phyloP scores from a whole-genome alignment of 805 yeast species.

The Komagataella kurtzmanii region DNA sequence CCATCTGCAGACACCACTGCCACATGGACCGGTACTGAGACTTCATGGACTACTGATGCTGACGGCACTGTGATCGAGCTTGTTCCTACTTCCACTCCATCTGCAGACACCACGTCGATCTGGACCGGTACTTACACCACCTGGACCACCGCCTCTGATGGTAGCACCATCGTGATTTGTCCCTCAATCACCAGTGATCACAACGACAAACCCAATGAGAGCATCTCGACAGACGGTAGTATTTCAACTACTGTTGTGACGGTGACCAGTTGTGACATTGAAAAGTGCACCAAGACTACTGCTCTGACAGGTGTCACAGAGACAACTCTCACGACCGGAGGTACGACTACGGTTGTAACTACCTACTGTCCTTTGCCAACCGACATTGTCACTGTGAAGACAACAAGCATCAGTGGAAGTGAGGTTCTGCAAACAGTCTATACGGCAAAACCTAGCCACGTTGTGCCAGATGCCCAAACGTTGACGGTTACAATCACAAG shows the following conservation, averaged over 20 bases:
- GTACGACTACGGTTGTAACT: background rate
- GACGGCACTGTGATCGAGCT: no score
- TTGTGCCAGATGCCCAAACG: background rate
- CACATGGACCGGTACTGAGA: no score
- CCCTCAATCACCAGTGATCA: background rate
- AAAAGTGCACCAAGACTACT: background rate
- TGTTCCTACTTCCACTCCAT: no score
- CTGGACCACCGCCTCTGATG: background rate
- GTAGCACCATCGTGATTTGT: background rate
- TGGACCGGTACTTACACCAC: background rate
- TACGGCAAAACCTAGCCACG: background rate
- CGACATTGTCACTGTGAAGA: background rate
- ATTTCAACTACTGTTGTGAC: background rate
- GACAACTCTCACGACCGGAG: background rate
- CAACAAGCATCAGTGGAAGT: background rate
- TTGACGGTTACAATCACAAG: background rate
- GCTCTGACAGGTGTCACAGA: background rate
- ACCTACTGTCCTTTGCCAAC: background rate
- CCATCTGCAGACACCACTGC: no score
- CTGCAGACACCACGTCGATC: no score
- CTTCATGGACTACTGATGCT: no score
- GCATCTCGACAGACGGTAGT: background rate
- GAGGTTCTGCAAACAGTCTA: background rate
- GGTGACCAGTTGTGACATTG: background rate
- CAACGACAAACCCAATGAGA: background rate